phyloP scores from a whole-genome alignment of 169 alveolate genomes.

The Plasmodium cynomolgi region DNA sequence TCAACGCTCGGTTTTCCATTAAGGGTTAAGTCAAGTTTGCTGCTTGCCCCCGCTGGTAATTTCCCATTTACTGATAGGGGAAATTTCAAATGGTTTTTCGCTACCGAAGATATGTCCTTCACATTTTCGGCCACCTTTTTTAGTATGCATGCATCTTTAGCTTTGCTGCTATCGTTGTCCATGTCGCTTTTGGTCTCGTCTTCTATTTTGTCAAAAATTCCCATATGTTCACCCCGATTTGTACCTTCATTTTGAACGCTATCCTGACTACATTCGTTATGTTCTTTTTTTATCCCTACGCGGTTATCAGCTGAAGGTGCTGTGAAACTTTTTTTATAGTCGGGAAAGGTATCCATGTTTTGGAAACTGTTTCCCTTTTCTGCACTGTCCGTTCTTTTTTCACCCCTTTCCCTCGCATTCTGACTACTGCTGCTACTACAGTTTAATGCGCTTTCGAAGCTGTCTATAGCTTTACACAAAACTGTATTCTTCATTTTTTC shows the following conservation, averaged over 20 bases:
- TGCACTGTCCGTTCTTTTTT: neutral
- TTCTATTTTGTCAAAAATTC: neutral
- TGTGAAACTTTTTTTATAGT: neutral
- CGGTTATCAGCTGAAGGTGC: neutral
- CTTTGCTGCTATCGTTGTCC: neutral
- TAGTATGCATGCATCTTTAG: neutral
- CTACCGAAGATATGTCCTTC: neutral
- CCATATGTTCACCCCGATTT: neutral
- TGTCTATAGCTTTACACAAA: slow-evolving; percentile 61
- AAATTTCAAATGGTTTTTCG: slow-evolving; percentile 2
- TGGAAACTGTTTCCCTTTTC: neutral
- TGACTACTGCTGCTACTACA: neutral
- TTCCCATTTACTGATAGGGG: neutral
- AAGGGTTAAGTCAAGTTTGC: neutral
- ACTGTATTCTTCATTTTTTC: slow-evolving; percentile 52
- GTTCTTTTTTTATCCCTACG: neutral
- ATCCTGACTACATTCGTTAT: neutral
- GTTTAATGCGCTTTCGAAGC: slow-evolving; percentile 22
- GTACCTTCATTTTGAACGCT: neutral
- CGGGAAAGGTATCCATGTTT: neutral
- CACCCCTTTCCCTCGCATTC: neutral
- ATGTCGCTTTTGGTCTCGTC: neutral
- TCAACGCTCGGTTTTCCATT: neutral
- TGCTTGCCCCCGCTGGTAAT: neutral
- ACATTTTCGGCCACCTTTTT: slow-evolving; percentile 16